Percentiles rank a stretch among this genome's conserved stretches.
These are phyloP conservation scores for Sporothrix curviconia DNA, from an alignment of 2,329 filamentous ascomycete genomes.

Conservation along the genomic window DNA sequence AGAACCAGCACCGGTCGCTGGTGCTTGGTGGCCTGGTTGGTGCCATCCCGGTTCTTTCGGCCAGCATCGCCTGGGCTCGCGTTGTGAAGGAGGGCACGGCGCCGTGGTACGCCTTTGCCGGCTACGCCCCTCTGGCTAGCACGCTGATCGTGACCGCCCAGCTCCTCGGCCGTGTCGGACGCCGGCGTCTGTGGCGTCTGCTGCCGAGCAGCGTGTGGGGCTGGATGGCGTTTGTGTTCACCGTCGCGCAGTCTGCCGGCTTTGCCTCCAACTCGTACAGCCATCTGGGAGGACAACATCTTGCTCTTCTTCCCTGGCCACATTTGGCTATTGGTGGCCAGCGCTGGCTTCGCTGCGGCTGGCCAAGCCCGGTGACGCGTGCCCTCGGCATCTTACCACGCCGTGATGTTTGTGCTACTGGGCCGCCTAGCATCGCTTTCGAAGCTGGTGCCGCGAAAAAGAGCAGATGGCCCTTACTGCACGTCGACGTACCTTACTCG, in stretches of 20 bases:
- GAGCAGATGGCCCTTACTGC: conserved; percentile 98
- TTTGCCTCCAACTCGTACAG: conserved; percentile 98
- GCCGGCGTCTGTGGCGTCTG: conserved; percentile 38
- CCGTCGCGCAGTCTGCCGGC: conserved; percentile 79
- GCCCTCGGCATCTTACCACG: conserved; percentile 78
- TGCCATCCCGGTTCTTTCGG: conserved; percentile 22
- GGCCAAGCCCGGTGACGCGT: conserved; percentile 57
- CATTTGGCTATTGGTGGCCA: conserved; percentile 75
- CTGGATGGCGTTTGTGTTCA: conserved; percentile 76
- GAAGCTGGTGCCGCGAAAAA: conserved; percentile 85
- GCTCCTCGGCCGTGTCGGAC: conserved; percentile 37
- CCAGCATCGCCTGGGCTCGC: conserved; percentile 3
- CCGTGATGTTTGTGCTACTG: conserved; percentile 71
- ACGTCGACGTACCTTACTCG: conserved; percentile 90
- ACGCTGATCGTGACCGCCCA: conserved; percentile 34
- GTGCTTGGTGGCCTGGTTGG: conserved; percentile 32
- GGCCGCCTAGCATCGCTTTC: conserved; percentile 79
- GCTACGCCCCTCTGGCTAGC: conserved; percentile 40
- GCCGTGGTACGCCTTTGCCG: conserved; percentile 34
- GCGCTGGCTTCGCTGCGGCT: conserved; percentile 70
- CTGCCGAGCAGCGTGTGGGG: conserved; percentile 77
- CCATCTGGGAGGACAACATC: conserved; percentile 97
- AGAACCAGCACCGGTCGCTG: conserved; percentile 34
- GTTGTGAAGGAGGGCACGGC: conserved; percentile 18
- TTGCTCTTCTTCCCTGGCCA: conserved; percentile 83